phyloP scores from a whole-genome alignment of 768 basidiomycete genomes.

The Tulasnella sp. region DNA sequence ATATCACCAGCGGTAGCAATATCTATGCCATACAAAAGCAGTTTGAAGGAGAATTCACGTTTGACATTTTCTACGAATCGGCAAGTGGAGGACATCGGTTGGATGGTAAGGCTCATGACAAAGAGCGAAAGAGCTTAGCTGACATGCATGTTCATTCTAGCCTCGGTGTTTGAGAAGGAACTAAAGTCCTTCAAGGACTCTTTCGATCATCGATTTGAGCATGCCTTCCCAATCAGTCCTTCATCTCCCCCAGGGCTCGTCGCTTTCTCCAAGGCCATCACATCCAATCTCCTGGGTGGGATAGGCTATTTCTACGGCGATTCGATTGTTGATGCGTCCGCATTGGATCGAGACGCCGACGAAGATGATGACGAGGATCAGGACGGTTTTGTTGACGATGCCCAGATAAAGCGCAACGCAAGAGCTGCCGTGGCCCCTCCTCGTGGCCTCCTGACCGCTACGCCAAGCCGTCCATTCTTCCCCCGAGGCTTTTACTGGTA shows the following conservation, averaged over 20 bases:
- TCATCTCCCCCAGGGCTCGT: conserved; percentile 40
- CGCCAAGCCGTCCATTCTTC: conserved; percentile 94
- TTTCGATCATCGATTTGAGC: conserved; percentile 56
- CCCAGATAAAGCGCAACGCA: conserved; percentile 34
- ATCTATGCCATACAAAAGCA: conserved; percentile 79
- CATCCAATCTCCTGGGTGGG: conserved; percentile 84
- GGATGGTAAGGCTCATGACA: conserved; percentile 35
- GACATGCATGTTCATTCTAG: conserved; percentile 30
- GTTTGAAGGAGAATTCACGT: conserved; percentile 75
- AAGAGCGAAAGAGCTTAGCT: conserved; percentile 3
- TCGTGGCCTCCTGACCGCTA: conserved; percentile 72
- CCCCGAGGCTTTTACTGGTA: conserved; percentile 96
- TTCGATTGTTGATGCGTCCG: conserved; percentile 74
- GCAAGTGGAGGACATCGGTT: conserved; percentile 53
- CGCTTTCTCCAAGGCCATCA: conserved; percentile 76
- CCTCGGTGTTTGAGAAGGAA: conserved; percentile 51
- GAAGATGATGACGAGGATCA: conserved; percentile 51
- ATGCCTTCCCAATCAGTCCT: conserved; percentile 56
- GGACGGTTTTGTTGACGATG: conserved; percentile 31
- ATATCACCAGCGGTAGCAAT: conserved; percentile 59
- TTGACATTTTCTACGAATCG: conserved; percentile 83
- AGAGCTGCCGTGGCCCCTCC: conserved; percentile 51
- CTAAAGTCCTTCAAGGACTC: conserved; percentile 51
- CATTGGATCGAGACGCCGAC: conserved; percentile 73
- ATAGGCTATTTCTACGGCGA: conserved; percentile 92